Conservation (phyloP, 2,329 filamentous ascomycete genomes). For the Akanthomyces uredinophilus region DNA sequence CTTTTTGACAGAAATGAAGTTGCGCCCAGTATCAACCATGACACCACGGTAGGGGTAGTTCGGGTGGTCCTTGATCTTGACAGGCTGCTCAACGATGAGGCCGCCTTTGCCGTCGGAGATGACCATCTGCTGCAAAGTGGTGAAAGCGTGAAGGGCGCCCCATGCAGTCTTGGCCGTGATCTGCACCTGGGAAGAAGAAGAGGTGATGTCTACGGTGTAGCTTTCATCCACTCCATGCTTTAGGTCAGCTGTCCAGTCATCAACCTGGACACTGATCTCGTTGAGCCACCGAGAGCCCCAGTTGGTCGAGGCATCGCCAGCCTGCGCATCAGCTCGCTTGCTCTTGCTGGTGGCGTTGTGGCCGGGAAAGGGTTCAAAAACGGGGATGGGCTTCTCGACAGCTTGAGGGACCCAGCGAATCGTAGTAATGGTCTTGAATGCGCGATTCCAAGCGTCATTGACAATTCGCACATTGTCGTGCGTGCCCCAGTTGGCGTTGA, state of each 20-base stretch:
- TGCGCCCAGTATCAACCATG: constrained; percentile 51
- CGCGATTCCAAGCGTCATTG: constrained; percentile 44
- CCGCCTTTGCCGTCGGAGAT: constrained; percentile 41
- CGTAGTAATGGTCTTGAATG: constrained; percentile 40
- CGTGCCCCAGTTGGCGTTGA: constrained; percentile 17
- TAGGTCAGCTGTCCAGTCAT: constrained; percentile 40
- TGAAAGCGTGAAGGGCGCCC: constrained; percentile 51
- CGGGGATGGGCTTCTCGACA: constrained; percentile 44
- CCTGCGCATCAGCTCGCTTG: constrained; percentile 22
- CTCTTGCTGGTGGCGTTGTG: constrained; percentile 23
- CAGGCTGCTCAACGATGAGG: constrained; percentile 48
- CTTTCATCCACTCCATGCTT: constrained; percentile 53
- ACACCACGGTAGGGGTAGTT: constrained; percentile 50
- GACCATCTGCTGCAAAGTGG: constrained; percentile 51
- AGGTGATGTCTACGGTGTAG: constrained; percentile 43
- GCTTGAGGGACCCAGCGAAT: constrained; percentile 51
- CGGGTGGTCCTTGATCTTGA: constrained; percentile 44
- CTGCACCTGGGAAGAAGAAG: constrained; percentile 34
- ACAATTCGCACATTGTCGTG: constrained; percentile 27
- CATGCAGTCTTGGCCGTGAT: constrained; percentile 47
- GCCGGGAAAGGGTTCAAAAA: constrained; percentile 47
- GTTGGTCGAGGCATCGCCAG: not conserved
- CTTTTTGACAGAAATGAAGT: constrained; percentile 47
- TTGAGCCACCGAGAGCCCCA: constrained; percentile 26
- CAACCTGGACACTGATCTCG: constrained; percentile 40